Conservation (phyloP, 768 basidiomycete species). For the Amanita phalloides region DNA sequence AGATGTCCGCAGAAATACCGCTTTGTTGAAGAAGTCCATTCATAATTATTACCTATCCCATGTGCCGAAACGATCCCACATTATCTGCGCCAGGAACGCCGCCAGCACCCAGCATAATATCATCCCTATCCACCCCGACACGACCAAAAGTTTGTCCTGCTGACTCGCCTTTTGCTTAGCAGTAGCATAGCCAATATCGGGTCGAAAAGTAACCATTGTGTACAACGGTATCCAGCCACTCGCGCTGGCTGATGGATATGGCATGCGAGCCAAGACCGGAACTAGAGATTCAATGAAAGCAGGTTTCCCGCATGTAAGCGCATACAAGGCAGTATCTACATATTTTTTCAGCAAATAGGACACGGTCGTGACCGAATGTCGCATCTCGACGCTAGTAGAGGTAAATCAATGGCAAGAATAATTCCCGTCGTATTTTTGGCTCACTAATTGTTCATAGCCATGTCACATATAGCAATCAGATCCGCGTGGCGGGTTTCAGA, state of each 20-base stretch:
- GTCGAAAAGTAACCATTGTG: conserved; percentile 96
- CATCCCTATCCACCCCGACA: conserved; percentile 38
- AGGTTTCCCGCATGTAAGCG: conserved; percentile 40
- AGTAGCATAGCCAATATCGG: conserved; percentile 85
- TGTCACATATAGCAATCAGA: conserved; percentile 79
- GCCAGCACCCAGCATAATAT: conserved; percentile 30
- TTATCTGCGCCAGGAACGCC: conserved; percentile 29
- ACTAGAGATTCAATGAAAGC: conserved; percentile 36
- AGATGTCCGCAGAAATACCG: conserved; percentile 1
- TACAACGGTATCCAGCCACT: conserved; percentile 88
- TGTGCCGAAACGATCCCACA: conserved; percentile 12
- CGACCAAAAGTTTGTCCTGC: conserved; percentile 56
- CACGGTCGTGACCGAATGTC: conserved; percentile 80
- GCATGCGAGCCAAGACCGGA: conserved; percentile 33
- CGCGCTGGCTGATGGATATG: conserved; percentile 51
- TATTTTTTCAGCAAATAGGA: conserved; percentile 70
- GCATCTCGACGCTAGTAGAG: conserved; percentile 76
- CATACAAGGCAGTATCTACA: conserved; percentile 65
- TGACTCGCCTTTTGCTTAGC: conserved; percentile 58
- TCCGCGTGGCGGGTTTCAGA: conserved; percentile 78
- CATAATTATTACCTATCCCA: conserved; percentile 16
- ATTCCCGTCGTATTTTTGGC: conserved; percentile 20
- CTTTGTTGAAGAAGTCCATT: background rate
- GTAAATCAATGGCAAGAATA: conserved; percentile 13
- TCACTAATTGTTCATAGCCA: conserved; percentile 97